Evolutionary conservation across 2,329 filamentous ascomycete species (phyloP), one percentile per base, ranked within the genome.

Genomic region (Pleomassaria siparia): DNA sequence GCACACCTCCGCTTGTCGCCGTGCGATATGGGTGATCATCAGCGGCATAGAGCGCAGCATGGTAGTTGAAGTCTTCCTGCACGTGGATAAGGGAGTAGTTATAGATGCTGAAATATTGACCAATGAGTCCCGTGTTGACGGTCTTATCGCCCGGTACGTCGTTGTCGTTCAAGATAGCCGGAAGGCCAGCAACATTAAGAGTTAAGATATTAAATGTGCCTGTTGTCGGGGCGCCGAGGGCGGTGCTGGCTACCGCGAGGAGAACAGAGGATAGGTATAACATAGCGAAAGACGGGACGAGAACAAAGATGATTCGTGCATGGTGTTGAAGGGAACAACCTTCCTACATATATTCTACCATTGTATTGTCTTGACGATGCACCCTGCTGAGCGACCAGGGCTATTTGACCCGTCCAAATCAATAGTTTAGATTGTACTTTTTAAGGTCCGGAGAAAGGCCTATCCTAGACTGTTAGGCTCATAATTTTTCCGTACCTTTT

Each of bases 41-140:
- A 12, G 79, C 80, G 9, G 72, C 73, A 67, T 87, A 87, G 54
- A 88, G 77, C 47, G 76, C 75, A 8, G 81, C 79, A 56, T 88
- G 83, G 66, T 82, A 87, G 69, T 85, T 85, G 74, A 87, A 87
- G 63, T 87, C 82, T 73, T 87, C 85, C 63, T 88, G 85, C 12
- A 85, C 72, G 54, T 88, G 76, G 61, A 87, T 82, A 22, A 87
- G 69, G 54, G 84, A 81, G 67, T 81, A 84, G 46, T 70, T 75
- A 48, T 83, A 79, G 59, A 80, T 54, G 4, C 79, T 71, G 56
- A 87, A 81, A 43, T 78, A 73, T 4, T 73, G 62, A 0, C 84
- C 84, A 40, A 87, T 85, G 22, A 69, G 64, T 9, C 71, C 71
- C 1, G 82, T 74, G 64, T 86, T 86, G 6, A 73, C 74, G 0